Percentiles rank a stretch among this genome's conserved stretches.
Evolutionary conservation across 345 rosid genomes (phyloP).

Genomic region (Jatropha curcas): DNA sequence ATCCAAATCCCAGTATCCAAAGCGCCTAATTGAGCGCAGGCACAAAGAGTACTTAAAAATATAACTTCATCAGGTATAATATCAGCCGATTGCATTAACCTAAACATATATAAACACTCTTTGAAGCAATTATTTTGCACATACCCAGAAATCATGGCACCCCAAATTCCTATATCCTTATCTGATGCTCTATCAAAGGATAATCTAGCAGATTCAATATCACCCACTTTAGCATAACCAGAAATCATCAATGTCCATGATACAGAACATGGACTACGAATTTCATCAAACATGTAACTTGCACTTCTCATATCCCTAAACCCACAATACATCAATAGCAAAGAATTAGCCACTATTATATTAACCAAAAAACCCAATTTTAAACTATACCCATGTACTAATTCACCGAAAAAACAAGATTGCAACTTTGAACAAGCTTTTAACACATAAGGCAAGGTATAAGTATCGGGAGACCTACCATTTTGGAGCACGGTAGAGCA

Average conservation of each 20-base stretch:
- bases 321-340: constrained; percentile 40
- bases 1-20: constrained; percentile 43
- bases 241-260: constrained; percentile 56
- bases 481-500: constrained; percentile 28
- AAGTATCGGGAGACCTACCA: constrained; percentile 42
- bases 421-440: constrained; percentile 45
- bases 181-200: constrained; percentile 17
- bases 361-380: constrained; percentile 36
- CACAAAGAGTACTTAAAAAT: constrained; percentile 31
- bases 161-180: constrained; percentile 30
- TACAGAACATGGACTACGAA: constrained; percentile 31
- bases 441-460: constrained; percentile 49
- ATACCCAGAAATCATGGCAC: constrained; percentile 35
- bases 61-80: constrained; percentile 38
- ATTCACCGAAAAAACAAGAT: constrained; percentile 31
- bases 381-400: constrained; percentile 39
- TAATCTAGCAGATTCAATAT: constrained; percentile 38
- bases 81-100: constrained; percentile 32
- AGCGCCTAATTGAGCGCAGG: constrained; percentile 42
- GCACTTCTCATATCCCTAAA: constrained; percentile 33
- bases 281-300: constrained; percentile 40
- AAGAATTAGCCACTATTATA: constrained; percentile 48
- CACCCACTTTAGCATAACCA: constrained; percentile 47
- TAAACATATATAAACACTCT: constrained; percentile 47
- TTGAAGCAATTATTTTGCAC: constrained; percentile 42